A percentile compares a stretch with the other conserved stretches of the same genome.
These are phyloP conservation scores for Usnea hakonensis DNA, from an alignment of 495 filamentous ascomycete species.

Conservation along the genomic window DNA sequence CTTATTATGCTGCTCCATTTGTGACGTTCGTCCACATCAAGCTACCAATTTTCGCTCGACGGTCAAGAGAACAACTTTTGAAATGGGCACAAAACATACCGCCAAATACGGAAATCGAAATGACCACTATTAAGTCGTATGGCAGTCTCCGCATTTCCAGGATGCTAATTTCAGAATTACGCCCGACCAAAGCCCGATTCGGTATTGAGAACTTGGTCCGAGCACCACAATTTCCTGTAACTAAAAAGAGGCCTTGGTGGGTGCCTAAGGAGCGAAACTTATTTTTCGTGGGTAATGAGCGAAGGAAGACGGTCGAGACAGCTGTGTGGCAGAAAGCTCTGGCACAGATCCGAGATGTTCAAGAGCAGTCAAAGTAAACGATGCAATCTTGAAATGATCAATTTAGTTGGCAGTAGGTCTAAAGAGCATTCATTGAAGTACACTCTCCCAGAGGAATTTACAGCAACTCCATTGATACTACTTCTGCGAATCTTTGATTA, in stretches of 20 bases:
- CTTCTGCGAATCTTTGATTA: no score
- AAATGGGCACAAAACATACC: conserved; percentile 58
- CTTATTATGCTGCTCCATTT: conserved; percentile 57
- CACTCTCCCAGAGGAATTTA: no score
- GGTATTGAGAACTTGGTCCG: conserved; percentile 47
- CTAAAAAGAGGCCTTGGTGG: conserved; percentile 29
- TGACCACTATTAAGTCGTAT: conserved; percentile 63
- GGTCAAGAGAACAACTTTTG: conserved; percentile 56
- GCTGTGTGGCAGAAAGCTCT: conserved; percentile 19
- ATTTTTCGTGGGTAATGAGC: conserved; percentile 21
- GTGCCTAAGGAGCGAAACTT: neutral
- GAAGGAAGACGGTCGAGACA: conserved; percentile 13
- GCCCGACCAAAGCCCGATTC: conserved; percentile 32
- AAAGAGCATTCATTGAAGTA: no score
- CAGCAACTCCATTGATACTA: no score
- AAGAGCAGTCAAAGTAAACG: neutral
- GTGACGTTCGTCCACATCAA: conserved; percentile 65
- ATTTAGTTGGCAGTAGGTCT: neutral
- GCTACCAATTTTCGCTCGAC: conserved; percentile 60
- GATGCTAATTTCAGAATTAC: conserved; percentile 44
- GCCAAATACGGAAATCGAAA: conserved; percentile 52
- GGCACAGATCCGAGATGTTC: conserved; percentile 8
- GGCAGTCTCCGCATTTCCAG: conserved; percentile 45
- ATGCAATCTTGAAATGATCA: neutral
- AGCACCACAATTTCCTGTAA: conserved; percentile 12